Evolutionary conservation across 1,284 basidiomycete genomes (phyloP).

Genomic region (Rhodotorula sp.): DNA sequence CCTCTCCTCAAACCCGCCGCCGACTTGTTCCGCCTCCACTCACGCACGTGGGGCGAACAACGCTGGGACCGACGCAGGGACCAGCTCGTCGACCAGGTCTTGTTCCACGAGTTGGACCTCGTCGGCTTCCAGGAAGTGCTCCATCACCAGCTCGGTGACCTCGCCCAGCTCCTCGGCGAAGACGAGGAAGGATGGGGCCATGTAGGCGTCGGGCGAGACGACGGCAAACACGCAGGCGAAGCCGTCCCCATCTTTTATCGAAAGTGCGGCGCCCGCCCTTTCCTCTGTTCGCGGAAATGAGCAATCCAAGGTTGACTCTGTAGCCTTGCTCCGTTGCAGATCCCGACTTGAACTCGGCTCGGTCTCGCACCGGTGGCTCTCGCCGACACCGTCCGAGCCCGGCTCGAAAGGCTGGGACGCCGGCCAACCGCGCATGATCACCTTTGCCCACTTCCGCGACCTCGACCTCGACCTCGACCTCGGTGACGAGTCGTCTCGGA

Average conservation of each 20-base stretch:
- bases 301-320: too few species aligned
- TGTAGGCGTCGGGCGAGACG: conserved; percentile 40
- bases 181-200: conserved; percentile 8
- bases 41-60: conserved; percentile 22
- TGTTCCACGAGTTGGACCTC: conserved; percentile 36
- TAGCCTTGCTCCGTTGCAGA: neutral
- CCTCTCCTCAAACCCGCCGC: neutral
- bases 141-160: conserved; percentile 31
- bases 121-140: conserved; percentile 42
- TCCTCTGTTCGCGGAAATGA: neutral
- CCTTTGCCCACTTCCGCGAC: conserved; percentile 25
- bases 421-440: conserved; percentile 39
- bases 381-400: conserved; percentile 31
- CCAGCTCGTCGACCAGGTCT: conserved; percentile 38
- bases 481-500: too few species aligned
- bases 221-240: conserved; percentile 39
- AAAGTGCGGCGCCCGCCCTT: conserved; percentile 1
- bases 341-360: conserved; percentile 33
- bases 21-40: neutral
- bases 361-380: conserved; percentile 40
- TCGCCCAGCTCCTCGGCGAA: conserved; percentile 16
- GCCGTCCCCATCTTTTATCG: conserved; percentile 42
- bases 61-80: conserved; percentile 33
- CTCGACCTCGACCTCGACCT: too few species aligned
- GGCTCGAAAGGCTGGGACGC: conserved; percentile 43